Conservation (phyloP, 768 basidiomycete genomes). For the Epithele typhae region DNA sequence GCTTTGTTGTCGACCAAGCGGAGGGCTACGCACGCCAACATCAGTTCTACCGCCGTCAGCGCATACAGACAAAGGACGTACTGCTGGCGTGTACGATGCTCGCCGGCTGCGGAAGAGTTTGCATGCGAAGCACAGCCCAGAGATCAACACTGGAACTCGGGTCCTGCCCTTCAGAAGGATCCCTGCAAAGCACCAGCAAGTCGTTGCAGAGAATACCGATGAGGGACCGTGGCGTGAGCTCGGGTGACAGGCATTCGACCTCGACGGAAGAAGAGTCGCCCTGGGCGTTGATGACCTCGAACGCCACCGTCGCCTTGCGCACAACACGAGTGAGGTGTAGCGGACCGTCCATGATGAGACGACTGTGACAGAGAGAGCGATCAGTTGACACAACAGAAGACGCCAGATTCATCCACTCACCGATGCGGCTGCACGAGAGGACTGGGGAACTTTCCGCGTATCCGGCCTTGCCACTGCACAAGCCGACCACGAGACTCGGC, state of each 20-base stretch:
- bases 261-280: constrained; percentile 80
- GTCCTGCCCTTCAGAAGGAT: constrained; percentile 79
- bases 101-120: constrained; percentile 85
- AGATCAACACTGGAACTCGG: constrained; percentile 74
- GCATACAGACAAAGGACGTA: constrained; percentile 22
- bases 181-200: constrained; percentile 85
- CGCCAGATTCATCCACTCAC: constrained; percentile 37
- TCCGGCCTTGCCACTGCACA: constrained; percentile 86
- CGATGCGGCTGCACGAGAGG: constrained; percentile 98
- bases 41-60: background rate
- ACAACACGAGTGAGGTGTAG: constrained; percentile 87
- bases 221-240: constrained; percentile 73
- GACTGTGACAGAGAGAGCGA: constrained; percentile 38
- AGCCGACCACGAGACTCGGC: constrained; percentile 88
- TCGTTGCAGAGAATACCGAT: constrained; percentile 90
- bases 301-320: constrained; percentile 75
- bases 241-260: constrained; percentile 86
- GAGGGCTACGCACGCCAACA: constrained; percentile 44
- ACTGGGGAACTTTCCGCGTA: constrained; percentile 89
- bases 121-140: constrained; percentile 97
- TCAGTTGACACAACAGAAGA: background rate
- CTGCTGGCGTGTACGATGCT: constrained; percentile 87
- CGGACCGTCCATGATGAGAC: constrained; percentile 89
- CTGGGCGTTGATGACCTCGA: constrained; percentile 74
- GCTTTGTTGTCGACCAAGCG: constrained; percentile 91